phyloP scores from a whole-genome alignment of 441 rosid genomes.

The Mallotus repandus region DNA sequence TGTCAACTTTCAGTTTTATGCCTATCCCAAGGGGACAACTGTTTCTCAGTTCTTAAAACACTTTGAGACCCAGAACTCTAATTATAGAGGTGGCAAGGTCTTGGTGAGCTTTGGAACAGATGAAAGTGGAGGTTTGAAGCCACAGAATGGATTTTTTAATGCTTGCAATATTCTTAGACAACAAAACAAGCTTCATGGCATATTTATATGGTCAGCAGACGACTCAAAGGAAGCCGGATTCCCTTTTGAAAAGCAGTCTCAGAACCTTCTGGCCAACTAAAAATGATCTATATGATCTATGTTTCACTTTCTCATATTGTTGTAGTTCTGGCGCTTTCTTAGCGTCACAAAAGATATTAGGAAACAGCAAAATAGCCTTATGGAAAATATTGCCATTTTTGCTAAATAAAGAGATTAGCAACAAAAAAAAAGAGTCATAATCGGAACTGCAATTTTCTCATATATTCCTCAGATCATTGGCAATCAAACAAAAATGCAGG shows the following conservation, averaged over 20 bases:
- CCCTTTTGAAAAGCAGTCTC: slow-evolving; percentile 37
- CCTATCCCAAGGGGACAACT: slow-evolving; percentile 41
- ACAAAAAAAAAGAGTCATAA: too few species aligned
- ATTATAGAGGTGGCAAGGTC: slow-evolving; percentile 41
- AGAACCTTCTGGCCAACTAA: slow-evolving; percentile 28
- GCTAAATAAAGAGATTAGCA: too few species aligned
- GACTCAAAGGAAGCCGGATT: slow-evolving; percentile 44
- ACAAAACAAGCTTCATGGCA: slow-evolving; percentile 42
- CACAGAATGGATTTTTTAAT: slow-evolving; percentile 41
- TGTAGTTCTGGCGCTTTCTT: too few species aligned
- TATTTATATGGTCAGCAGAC: slow-evolving; percentile 57
- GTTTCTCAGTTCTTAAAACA: slow-evolving; percentile 37
- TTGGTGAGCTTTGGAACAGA: slow-evolving; percentile 49
- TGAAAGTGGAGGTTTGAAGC: slow-evolving; percentile 46
- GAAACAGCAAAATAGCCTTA: too few species aligned
- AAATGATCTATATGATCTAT: slow-evolving; percentile 24
- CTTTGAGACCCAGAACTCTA: slow-evolving; percentile 34
- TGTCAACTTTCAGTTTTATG: slow-evolving; percentile 56
- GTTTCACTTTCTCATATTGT: too few species aligned
- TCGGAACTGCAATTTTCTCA: too few species aligned
- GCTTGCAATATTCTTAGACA: slow-evolving; percentile 38
- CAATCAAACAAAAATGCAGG: too few species aligned
- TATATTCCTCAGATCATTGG: too few species aligned
- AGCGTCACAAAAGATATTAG: too few species aligned
- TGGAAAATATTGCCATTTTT: too few species aligned